These are phyloP conservation scores for Mycena capillaripes DNA, from an alignment of 768 basidiomycete genomes.

Conservation along the genomic window DNA sequence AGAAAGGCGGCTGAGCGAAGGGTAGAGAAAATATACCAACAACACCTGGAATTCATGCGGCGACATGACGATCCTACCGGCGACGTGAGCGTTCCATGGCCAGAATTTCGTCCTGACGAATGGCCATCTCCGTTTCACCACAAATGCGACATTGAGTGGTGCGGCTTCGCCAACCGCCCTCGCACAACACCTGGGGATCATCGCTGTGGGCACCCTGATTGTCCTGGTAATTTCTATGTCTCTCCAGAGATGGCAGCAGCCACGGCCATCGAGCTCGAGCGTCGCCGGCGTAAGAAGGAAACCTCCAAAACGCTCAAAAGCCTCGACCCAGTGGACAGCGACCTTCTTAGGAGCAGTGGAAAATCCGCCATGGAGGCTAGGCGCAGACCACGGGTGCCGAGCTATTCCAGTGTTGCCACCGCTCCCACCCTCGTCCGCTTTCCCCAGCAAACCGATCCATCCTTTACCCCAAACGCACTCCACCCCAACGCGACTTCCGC, in stretches of 20 bases:
- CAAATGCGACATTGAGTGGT: conserved; percentile 51
- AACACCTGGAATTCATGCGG: background rate
- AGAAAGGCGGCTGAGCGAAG: background rate
- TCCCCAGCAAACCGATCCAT: background rate
- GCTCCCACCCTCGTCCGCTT: conserved; percentile 18
- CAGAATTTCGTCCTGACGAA: background rate
- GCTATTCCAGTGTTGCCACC: conserved; percentile 7
- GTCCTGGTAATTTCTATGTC: conserved; percentile 9
- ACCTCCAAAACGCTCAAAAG: background rate
- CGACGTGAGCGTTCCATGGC: background rate
- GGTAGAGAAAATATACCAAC: background rate
- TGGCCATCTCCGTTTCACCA: conserved; percentile 55
- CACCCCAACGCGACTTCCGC: conserved; percentile 13
- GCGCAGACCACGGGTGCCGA: background rate
- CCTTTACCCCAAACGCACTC: background rate
- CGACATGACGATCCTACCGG: background rate
- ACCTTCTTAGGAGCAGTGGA: background rate
- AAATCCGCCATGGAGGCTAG: conserved; percentile 12
- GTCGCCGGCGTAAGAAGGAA: background rate
- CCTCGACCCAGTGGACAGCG: background rate
- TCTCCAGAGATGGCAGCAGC: conserved; percentile 17
- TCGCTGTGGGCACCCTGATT: conserved; percentile 32
- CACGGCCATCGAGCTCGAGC: background rate
- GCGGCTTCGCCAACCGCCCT: conserved; percentile 48
- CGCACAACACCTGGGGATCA: conserved; percentile 47